Evolutionary conservation across 192 early-diverging fungal species (phyloP).

Genomic region (Linnemannia elongata): DNA sequence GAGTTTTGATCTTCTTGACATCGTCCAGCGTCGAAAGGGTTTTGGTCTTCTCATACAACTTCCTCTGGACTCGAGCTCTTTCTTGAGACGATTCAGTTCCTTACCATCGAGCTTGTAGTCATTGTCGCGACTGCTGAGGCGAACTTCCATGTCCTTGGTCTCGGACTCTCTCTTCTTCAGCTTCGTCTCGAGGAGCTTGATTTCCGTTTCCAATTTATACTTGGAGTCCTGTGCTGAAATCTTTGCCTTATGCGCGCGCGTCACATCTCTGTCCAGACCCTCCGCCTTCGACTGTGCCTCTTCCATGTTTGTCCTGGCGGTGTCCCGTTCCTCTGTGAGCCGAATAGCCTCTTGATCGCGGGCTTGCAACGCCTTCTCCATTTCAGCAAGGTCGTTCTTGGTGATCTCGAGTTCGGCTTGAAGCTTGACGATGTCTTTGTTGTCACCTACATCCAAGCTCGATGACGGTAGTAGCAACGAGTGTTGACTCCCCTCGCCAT

Average conservation of each 20-base stretch:
- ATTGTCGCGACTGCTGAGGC: background rate
- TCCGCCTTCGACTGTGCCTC: constrained; percentile 12
- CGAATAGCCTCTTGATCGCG: background rate
- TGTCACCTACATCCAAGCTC: background rate
- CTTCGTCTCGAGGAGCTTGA: background rate
- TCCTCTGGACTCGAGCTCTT: constrained; percentile 17
- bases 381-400: background rate
- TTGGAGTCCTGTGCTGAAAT: background rate
- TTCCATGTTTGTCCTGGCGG: constrained; percentile 1
- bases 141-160: background rate
- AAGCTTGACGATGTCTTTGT: background rate
- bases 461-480: background rate
- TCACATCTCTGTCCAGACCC: background rate
- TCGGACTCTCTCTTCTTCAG: background rate
- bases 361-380: background rate
- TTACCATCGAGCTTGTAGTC: constrained; percentile 3
- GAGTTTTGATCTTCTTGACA: constrained; percentile 3
- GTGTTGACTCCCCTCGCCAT: background rate
- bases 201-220: background rate
- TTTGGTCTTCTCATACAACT: constrained; percentile 6
- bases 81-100: constrained; percentile 1
- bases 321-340: constrained; percentile 2
- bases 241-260: constrained; percentile 28
- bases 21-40: background rate
- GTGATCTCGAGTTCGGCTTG: constrained; percentile 8